Base-by-base conservation (phyloP, 306 rosid genomes). In the Delonix regia region DNA sequence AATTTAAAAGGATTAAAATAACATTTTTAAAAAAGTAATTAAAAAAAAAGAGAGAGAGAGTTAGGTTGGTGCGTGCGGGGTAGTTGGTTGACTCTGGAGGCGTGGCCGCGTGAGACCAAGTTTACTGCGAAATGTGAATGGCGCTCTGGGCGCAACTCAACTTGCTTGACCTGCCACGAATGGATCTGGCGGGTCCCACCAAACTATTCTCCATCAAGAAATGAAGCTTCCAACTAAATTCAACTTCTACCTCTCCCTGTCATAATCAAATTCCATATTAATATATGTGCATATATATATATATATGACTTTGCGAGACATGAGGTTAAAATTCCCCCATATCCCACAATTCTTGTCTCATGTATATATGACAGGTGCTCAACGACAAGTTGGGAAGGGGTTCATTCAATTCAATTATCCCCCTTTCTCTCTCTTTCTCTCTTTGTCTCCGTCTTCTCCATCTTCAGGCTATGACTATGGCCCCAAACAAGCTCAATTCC, bases 401-500 rank as follows among this genome's bases (percentile, higher is more conserved):
- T 71, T n/a, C 73, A 2, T 24, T 55, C 12, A 57, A 27, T 27
- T 6, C 41, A 16, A 55, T 25, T 48, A 5, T 44, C 51, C 63
- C 30, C 53, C 61, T 55, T 12, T 12, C 30, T 27, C 57, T 28
- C 25, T 0, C 7, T 48, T 27, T 19, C 10, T 21, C n/a, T n/a
- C n/a, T n/a, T n/a, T n/a, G 4, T 25, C 74, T 68, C 15, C 65
- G 47, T 28, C 45, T 62, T 39, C 22, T 16, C 55, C 70, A 51
- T 8, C 25, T 80, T 68, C 83, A 52, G 53, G 21, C 66, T 7
- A 60, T 60, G 39, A 27, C 81, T 55, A 94, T 94, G 98, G 80
- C 94, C 77, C 98, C 97, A 41, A 87, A 86, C 94, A 92, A 92
- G 85, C 83, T 85, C 83, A 86, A 83, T 80, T 74, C 94, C 51